These are phyloP conservation scores for Aspergillus sp. DNA, from an alignment of 2,329 filamentous ascomycete genomes.

Conservation along the genomic window DNA sequence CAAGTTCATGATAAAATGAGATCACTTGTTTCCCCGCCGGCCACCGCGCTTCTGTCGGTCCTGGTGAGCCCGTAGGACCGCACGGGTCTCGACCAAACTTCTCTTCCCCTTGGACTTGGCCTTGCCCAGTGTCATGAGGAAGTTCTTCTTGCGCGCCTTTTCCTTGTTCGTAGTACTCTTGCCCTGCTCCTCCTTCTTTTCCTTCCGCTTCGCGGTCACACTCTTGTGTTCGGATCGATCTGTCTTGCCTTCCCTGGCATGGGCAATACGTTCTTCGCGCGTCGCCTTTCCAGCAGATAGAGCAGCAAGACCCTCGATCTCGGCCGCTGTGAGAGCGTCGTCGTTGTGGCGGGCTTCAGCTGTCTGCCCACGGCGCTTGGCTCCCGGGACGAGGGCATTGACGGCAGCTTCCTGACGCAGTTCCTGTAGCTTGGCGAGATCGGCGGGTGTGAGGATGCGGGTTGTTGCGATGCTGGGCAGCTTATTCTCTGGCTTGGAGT, in stretches of 20 bases:
- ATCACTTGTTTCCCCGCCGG: slow-evolving; percentile 69
- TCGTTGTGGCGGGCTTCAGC: slow-evolving; percentile 70
- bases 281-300: slow-evolving; percentile 75
- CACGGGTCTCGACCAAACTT: slow-evolving; percentile 83
- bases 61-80: slow-evolving; percentile 78
- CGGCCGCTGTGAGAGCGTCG: slow-evolving; percentile 84
- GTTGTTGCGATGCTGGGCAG: slow-evolving; percentile 77
- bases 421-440: slow-evolving; percentile 92
- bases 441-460: slow-evolving; percentile 90
- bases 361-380: slow-evolving; percentile 49
- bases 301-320: slow-evolving; percentile 84
- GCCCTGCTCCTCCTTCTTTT: slow-evolving; percentile 84
- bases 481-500: slow-evolving; percentile 28
- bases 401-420: slow-evolving; percentile 76
- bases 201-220: slow-evolving; percentile 80
- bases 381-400: slow-evolving; percentile 61
- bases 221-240: slow-evolving; percentile 80
- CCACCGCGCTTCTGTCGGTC: slow-evolving; percentile 84
- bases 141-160: slow-evolving; percentile 97
- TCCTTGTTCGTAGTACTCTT: slow-evolving; percentile 98
- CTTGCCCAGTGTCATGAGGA: slow-evolving; percentile 96
- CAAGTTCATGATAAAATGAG: background rate
- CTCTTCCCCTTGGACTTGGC: slow-evolving; percentile 95
- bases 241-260: slow-evolving; percentile 81
- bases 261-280: slow-evolving; percentile 85